phyloP scores from a whole-genome alignment of 768 basidiomycete species.

The Imleria badia region DNA sequence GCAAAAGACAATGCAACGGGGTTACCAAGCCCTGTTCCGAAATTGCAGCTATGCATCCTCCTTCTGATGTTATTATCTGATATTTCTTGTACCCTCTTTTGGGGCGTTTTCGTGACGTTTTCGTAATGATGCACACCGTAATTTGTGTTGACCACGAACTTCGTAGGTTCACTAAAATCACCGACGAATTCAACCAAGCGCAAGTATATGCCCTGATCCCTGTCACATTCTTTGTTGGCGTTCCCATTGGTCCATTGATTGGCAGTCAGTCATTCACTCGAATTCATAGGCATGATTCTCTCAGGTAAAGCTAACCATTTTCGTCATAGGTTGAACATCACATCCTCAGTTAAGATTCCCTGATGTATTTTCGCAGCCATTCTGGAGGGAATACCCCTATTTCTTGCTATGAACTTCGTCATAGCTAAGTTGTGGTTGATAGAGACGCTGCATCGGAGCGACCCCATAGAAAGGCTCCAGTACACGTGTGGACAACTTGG shows the following conservation, averaged over 20 bases:
- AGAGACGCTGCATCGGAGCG: conserved; percentile 4
- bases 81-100: neutral
- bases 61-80: neutral
- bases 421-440: conserved; percentile 12
- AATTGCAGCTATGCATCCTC: neutral
- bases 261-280: neutral
- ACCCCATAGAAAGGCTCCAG: neutral
- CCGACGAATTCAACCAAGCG: neutral
- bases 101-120: neutral
- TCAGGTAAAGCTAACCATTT: neutral
- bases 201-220: neutral
- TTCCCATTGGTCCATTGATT: neutral
- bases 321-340: conserved; percentile 15
- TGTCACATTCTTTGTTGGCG: neutral
- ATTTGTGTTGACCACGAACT: neutral
- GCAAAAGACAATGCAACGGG: neutral
- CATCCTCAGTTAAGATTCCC: conserved; percentile 50
- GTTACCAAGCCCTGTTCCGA: neutral
- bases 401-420: conserved; percentile 22
- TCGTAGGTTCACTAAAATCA: neutral
- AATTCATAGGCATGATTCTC: neutral
- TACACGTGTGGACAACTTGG: neutral
- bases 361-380: conserved; percentile 39
- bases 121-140: neutral
- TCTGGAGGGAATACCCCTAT: conserved; percentile 50